These are phyloP conservation scores for Cunninghamia lanceolata DNA, from an alignment of 75 land plant genomes.

Conservation along the genomic window DNA sequence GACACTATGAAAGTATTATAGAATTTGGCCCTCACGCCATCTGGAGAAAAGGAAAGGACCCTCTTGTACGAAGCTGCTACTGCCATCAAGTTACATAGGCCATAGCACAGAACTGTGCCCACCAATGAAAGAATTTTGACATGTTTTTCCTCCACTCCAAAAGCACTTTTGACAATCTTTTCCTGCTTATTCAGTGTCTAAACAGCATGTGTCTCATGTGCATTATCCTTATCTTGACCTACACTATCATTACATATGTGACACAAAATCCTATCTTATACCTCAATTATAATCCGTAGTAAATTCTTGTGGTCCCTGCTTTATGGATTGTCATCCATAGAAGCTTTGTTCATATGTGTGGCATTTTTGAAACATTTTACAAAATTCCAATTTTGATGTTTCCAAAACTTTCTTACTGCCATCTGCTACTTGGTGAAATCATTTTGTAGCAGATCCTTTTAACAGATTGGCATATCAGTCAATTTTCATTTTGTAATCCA, in stretches of 20 bases:
- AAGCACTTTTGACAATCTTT: neutral
- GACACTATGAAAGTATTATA: neutral
- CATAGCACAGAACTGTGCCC: neutral
- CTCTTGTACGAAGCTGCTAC: neutral
- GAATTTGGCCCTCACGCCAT: neutral
- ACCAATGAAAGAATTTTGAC: neutral
- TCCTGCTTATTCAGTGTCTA: neutral
- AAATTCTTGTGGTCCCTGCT: too few relatives aligned
- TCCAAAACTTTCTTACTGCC: too few relatives aligned
- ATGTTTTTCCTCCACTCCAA: neutral
- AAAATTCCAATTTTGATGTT: too few relatives aligned
- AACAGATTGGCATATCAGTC: too few relatives aligned
- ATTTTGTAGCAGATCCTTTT: too few relatives aligned
- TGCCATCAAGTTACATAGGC: neutral
- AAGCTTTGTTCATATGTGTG: too few relatives aligned
- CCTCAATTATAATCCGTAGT: neutral
- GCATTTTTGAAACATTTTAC: too few relatives aligned
- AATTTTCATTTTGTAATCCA: too few relatives aligned
- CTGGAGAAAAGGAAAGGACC: neutral
- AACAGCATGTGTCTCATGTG: too few relatives aligned
- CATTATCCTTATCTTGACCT: neutral
- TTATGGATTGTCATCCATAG: too few relatives aligned
- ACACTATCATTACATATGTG: neutral
- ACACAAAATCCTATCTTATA: neutral
- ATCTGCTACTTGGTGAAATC: too few relatives aligned